These are phyloP conservation scores for Clavaria fumosa DNA, from an alignment of 768 basidiomycete genomes.

Conservation along the genomic window DNA sequence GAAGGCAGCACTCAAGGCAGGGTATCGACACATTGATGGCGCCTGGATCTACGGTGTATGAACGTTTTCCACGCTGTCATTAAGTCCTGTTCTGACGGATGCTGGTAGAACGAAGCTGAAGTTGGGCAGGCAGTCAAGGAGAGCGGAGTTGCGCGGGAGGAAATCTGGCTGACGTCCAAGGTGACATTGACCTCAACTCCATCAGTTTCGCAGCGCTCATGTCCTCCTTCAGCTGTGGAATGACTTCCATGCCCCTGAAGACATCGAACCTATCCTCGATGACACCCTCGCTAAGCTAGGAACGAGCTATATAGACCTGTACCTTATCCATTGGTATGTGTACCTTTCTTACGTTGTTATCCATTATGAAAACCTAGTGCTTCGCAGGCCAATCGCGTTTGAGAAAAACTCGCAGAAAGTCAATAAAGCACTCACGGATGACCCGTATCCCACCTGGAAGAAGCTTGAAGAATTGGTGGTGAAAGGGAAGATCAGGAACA, in stretches of 20 bases:
- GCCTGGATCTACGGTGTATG: conserved; percentile 61
- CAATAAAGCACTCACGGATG: conserved; percentile 44
- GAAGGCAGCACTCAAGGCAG: conserved; percentile 42
- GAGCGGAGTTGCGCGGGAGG: conserved; percentile 42
- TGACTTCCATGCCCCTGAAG: conserved; percentile 56
- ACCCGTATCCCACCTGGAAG: conserved; percentile 69
- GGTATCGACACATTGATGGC: conserved; percentile 61
- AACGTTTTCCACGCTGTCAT: too few relatives aligned
- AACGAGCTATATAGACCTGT: conserved; percentile 63
- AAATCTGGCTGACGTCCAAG: conserved; percentile 60
- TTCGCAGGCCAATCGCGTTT: conserved; percentile 47
- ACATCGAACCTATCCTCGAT: conserved; percentile 52
- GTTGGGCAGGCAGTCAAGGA: conserved; percentile 47
- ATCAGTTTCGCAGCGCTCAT: neutral
- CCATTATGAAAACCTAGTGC: neutral
- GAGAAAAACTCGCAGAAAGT: conserved; percentile 33
- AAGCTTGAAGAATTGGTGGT: conserved; percentile 66
- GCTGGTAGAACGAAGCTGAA: conserved; percentile 62
- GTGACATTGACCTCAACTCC: conserved; percentile 4
- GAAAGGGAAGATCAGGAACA: conserved; percentile 63
- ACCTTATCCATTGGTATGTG: conserved; percentile 63
- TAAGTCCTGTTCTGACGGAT: too few relatives aligned
- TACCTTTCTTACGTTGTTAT: conserved; percentile 1
- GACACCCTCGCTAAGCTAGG: conserved; percentile 46
- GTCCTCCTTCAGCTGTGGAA: conserved; percentile 47